Evolutionary conservation across 2,329 filamentous ascomycete genomes (phyloP).

Genomic region (Aspergillus awamori): DNA sequence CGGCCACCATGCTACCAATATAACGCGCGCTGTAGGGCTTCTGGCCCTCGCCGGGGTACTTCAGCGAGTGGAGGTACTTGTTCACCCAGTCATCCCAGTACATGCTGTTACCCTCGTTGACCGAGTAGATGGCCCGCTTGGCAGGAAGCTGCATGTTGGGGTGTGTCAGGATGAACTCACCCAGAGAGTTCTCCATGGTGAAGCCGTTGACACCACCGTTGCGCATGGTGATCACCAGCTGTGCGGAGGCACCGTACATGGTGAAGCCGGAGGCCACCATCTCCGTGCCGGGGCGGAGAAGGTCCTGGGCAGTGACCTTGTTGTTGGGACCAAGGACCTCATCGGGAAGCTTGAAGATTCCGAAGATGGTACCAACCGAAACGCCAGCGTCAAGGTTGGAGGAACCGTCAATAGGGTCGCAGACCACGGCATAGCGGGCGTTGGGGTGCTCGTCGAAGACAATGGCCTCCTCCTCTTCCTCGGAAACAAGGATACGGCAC

Average conservation of each 20-base stretch:
- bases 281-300: conserved; percentile 86
- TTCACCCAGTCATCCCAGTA: conserved; percentile 93
- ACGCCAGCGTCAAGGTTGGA: conserved; percentile 98
- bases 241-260: conserved; percentile 97
- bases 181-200: conserved; percentile 92
- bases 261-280: conserved; percentile 96
- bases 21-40: conserved; percentile 96
- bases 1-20: conserved; percentile 97
- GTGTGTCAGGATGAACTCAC: conserved; percentile 98
- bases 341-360: conserved; percentile 84
- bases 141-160: conserved; percentile 88
- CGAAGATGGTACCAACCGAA: conserved; percentile 96
- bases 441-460: conserved; percentile 74
- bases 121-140: conserved; percentile 85
- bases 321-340: conserved; percentile 53
- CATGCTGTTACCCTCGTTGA: conserved; percentile 96
- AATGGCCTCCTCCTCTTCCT: conserved; percentile 94
- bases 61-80: conserved; percentile 86
- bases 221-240: conserved; percentile 96
- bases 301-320: conserved; percentile 68
- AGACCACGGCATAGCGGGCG: conserved; percentile 89
- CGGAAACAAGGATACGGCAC: conserved; percentile 90
- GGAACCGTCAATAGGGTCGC: conserved; percentile 96
- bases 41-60: conserved; percentile 68
- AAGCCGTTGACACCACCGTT: conserved; percentile 93